Base-by-base conservation (phyloP, 169 alveolate genomes). In the Plasmodium chabaudi region DNA sequence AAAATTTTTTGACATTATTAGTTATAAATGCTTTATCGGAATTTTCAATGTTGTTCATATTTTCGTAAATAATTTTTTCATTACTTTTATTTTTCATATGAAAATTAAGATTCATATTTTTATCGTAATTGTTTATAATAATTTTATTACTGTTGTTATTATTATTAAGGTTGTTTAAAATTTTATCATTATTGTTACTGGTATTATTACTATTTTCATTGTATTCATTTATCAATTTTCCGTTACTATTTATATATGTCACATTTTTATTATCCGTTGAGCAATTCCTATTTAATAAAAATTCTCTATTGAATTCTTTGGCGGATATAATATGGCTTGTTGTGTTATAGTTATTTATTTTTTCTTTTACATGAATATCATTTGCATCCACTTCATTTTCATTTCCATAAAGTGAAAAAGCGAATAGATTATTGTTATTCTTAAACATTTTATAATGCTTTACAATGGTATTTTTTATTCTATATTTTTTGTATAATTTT, bases 371-470 rank as follows among this genome's bases (percentile, higher is more conserved):
- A 21, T 15, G n/a, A n/a, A 7, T 2, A 21, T 59, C 34, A 21
- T 63, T 63, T 63, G 7, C 23, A 27, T 63, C 72, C 23, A 21
- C 7, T 34, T 27, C 72, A 34, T 10, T 10, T 13, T 27, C 23
- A 63, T 25, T 63, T 5, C 51, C 46, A 34, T 27, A 63, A 9
- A 63, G n/a, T 63, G 51, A 17, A 27, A 25, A 63, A 23, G 25
- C 53, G 21, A 13, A 13, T 3, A 39, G 0, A 1, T 63, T 63
- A 63, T 25, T 63, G 13, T 34, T 63, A 10, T 17, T 17, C 4
- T 63, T 63, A 34, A 63, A 63, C 53, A 25, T 63, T 13, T 19
- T 51, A 51, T n/a, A 9, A 51, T n/a, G 59, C 42, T 57, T 57
- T 19, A 17, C 27, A 12, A 7, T 21, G n/a, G 9, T 23, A 12